Percentiles rank a stretch among this genome's conserved stretches.
phyloP scores from a whole-genome alignment of 495 filamentous ascomycete genomes.

The Penicillium cinerascens region DNA sequence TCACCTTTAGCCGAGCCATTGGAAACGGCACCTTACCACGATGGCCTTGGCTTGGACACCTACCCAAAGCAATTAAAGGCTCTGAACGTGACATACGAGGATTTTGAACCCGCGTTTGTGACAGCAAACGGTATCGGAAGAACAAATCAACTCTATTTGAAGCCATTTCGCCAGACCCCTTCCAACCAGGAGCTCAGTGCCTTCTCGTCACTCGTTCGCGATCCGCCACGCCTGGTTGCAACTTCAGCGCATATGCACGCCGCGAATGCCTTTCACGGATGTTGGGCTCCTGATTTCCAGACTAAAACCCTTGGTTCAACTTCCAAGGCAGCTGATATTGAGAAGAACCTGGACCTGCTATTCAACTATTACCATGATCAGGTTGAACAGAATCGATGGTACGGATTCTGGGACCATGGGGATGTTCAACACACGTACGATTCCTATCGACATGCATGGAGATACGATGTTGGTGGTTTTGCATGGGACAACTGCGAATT shows the following conservation, averaged over 20 bases:
- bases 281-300: slow-evolving; percentile 35
- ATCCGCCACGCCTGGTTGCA: slow-evolving; percentile 37
- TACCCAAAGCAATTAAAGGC: slow-evolving; percentile 48
- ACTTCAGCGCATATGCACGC: slow-evolving; percentile 36
- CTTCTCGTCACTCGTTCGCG: slow-evolving; percentile 29
- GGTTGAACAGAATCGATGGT: slow-evolving; percentile 44
- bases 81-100: slow-evolving; percentile 53
- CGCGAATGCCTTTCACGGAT: slow-evolving; percentile 39
- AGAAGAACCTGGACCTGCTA: slow-evolving; percentile 41
- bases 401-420: slow-evolving; percentile 51
- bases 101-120: slow-evolving; percentile 45
- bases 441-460: slow-evolving; percentile 45
- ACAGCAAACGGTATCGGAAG: slow-evolving; percentile 47
- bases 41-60: slow-evolving; percentile 42
- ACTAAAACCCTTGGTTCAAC: not conserved
- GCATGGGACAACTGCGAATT: slow-evolving; percentile 55
- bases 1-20: slow-evolving; percentile 44
- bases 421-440: slow-evolving; percentile 53
- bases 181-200: slow-evolving; percentile 26
- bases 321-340: slow-evolving; percentile 19
- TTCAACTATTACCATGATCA: slow-evolving; percentile 45
- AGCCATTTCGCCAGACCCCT: slow-evolving; percentile 39
- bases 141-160: slow-evolving; percentile 45
- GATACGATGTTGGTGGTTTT: slow-evolving; percentile 51
- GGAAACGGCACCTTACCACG: slow-evolving; percentile 47